Percentiles rank a stretch among this genome's conserved stretches.
Evolutionary conservation across 2,329 filamentous ascomycete genomes (phyloP).

Genomic region (Sphaerostilbella broomeana): DNA sequence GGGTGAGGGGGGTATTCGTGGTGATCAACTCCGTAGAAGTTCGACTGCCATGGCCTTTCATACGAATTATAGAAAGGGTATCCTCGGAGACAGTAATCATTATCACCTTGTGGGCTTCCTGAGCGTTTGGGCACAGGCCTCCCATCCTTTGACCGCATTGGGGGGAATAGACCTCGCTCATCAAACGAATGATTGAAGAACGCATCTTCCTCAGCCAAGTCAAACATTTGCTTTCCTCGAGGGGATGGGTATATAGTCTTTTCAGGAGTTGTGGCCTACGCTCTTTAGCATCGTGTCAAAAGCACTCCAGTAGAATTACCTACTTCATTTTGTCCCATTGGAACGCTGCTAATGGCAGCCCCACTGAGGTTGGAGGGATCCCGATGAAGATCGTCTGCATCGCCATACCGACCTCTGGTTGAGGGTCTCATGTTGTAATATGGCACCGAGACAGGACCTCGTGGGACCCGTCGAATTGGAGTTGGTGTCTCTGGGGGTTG

Average conservation of each 20-base stretch:
- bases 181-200: not conserved
- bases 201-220: not conserved
- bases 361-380: not conserved
- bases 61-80: not conserved
- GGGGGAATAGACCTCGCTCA: not conserved
- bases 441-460: not conserved
- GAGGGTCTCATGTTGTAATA: not conserved
- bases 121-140: not conserved
- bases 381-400: not conserved
- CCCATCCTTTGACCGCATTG: not conserved
- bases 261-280: not conserved
- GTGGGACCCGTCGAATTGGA: constrained; percentile 8
- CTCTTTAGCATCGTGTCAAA: not conserved
- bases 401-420: not conserved
- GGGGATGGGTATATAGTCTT: not conserved
- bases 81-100: not conserved
- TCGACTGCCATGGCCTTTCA: not conserved
- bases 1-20: not conserved
- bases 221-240: not conserved
- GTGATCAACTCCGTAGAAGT: not conserved
- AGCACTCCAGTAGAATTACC: not conserved
- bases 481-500: constrained; percentile 11
- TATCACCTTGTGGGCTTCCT: not conserved
- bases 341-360: not conserved
- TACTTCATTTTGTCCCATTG: not conserved